A percentile compares a stretch with the other conserved stretches of the same genome.
Conservation (phyloP, 1,284 basidiomycete species). For the Ceratobasidium sp. region DNA sequence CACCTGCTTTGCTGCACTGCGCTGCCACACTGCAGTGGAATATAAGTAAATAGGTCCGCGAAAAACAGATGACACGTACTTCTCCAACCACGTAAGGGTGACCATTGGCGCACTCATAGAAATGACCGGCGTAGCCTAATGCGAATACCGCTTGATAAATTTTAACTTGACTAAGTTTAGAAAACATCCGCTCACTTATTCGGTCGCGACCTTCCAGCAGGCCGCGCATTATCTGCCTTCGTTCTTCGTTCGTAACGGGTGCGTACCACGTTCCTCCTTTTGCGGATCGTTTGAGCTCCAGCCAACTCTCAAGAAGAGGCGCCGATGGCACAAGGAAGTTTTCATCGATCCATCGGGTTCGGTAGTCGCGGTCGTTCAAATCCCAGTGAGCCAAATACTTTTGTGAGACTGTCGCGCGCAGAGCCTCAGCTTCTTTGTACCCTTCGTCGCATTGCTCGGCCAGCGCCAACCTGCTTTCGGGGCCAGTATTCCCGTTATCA, state of each 20-base stretch:
- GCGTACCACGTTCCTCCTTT: constrained; percentile 59
- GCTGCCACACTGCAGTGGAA: constrained; percentile 65
- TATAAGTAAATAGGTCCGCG: constrained; percentile 26
- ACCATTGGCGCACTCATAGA: constrained; percentile 65
- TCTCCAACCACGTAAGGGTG: constrained; percentile 66
- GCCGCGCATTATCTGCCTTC: constrained; percentile 62
- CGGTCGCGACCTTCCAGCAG: constrained; percentile 51
- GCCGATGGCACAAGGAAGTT: constrained; percentile 8
- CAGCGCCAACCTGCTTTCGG: not conserved
- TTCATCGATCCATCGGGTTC: not conserved
- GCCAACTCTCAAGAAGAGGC: constrained; percentile 23
- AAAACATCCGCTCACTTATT: too few relatives aligned
- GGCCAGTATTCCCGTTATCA: constrained; percentile 45
- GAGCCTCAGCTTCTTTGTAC: constrained; percentile 23
- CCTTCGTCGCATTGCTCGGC: constrained; percentile 7
- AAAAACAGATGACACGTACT: constrained; percentile 54
- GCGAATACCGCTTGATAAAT: not conserved
- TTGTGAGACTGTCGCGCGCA: constrained; percentile 46
- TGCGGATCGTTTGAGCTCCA: constrained; percentile 51
- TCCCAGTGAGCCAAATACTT: constrained; percentile 51
- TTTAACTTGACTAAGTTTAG: constrained; percentile 12
- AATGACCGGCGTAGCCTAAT: constrained; percentile 61
- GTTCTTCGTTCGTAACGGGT: constrained; percentile 65
- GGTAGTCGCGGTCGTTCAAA: not conserved
- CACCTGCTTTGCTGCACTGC: constrained; percentile 63